Percentiles rank a stretch among this genome's conserved stretches.
phyloP scores from a whole-genome alignment of 768 basidiomycete species.

The Sutorius australiensis region DNA sequence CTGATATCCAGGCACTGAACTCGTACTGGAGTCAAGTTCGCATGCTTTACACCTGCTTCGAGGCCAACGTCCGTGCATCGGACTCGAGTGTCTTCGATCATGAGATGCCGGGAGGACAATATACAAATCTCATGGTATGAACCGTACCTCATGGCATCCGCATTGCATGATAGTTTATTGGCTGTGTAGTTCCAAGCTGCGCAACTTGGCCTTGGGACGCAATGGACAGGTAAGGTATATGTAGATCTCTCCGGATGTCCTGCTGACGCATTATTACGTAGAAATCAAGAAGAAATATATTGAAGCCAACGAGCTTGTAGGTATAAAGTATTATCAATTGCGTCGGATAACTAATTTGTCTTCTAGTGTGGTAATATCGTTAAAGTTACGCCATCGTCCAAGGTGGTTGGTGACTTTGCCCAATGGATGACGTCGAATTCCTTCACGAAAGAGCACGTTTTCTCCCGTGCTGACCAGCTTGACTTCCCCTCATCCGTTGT shows the following conservation, averaged over 20 bases:
- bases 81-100: slow-evolving; percentile 99
- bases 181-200: slow-evolving; percentile 88
- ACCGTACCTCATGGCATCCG: slow-evolving; percentile 7
- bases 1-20: slow-evolving; percentile 96
- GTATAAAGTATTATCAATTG: slow-evolving; percentile 23
- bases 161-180: slow-evolving; percentile 19
- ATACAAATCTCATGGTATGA: slow-evolving; percentile 87
- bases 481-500: slow-evolving; percentile 98
- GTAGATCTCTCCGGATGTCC: slow-evolving; percentile 3
- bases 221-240: slow-evolving; percentile 72
- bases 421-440: slow-evolving; percentile 99
- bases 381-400: slow-evolving; percentile 99
- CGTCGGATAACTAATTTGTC: slow-evolving; percentile 5
- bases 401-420: slow-evolving; percentile 98
- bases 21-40: slow-evolving; percentile 98
- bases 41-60: slow-evolving; percentile 92
- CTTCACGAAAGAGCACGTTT: slow-evolving; percentile 80
- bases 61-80: slow-evolving; percentile 94
- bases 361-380: slow-evolving; percentile 91
- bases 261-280: slow-evolving; percentile 26
- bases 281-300: slow-evolving; percentile 99
- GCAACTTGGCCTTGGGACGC: slow-evolving; percentile 93
- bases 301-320: slow-evolving; percentile 90
- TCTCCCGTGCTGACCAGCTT: slow-evolving; percentile 80
- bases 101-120: slow-evolving; percentile 98